These are phyloP conservation scores for Dipteronia dyeriana DNA, from an alignment of 345 rosid genomes.

Conservation along the genomic window DNA sequence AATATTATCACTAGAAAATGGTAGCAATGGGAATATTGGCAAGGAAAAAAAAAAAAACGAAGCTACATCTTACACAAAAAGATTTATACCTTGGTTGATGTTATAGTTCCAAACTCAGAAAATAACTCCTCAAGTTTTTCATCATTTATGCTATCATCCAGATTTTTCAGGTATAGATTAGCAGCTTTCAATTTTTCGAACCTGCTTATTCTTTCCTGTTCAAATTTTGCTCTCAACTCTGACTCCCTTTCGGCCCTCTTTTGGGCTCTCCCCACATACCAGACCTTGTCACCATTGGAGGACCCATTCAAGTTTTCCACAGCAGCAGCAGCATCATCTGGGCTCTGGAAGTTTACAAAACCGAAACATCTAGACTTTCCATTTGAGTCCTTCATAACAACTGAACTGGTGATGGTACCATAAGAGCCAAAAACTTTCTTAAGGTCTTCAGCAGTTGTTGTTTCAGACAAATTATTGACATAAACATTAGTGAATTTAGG, in stretches of 20 bases:
- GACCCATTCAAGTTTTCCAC: slow-evolving; percentile 63
- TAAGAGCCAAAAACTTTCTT: slow-evolving; percentile 49
- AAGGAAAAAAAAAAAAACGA: not conserved
- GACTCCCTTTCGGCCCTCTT: slow-evolving; percentile 69
- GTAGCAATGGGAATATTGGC: not conserved
- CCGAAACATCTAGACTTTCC: slow-evolving; percentile 76
- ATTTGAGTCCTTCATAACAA: slow-evolving; percentile 56
- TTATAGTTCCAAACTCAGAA: slow-evolving; percentile 59
- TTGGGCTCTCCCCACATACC: slow-evolving; percentile 79
- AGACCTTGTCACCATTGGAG: slow-evolving; percentile 43
- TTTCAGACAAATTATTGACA: slow-evolving; percentile 66
- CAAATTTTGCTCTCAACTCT: slow-evolving; percentile 61
- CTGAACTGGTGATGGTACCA: slow-evolving; percentile 63
- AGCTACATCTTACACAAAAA: not conserved
- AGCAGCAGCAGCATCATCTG: slow-evolving; percentile 58
- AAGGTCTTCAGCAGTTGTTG: slow-evolving; percentile 58
- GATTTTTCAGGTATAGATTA: slow-evolving; percentile 66
- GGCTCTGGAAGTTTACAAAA: slow-evolving; percentile 64
- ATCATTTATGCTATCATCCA: slow-evolving; percentile 59
- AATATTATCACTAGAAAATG: not conserved
- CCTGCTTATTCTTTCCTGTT: slow-evolving; percentile 52
- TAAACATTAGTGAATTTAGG: slow-evolving; percentile 60
- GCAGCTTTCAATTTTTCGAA: slow-evolving; percentile 60
- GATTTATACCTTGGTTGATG: slow-evolving; percentile 62
- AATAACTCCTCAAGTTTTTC: slow-evolving; percentile 65